Percentiles rank a stretch among this genome's conserved stretches.
Evolutionary conservation across 73 alveolate genomes (phyloP).

Genomic region (Tetrahymena malaccensis): DNA sequence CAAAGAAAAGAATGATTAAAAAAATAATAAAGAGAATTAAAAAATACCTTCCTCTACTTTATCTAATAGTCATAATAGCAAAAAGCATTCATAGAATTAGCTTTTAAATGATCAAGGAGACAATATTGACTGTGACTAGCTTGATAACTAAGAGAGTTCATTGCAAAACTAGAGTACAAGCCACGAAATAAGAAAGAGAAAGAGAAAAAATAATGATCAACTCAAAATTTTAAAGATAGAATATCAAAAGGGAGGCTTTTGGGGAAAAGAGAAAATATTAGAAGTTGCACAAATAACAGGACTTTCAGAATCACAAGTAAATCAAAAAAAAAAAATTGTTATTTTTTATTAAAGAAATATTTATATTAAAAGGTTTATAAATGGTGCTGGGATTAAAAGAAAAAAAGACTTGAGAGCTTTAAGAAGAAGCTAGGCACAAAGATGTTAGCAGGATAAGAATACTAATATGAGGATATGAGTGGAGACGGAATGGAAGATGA

Average conservation of each 20-base stretch:
- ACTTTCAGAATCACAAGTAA: neutral
- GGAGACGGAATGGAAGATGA: neutral
- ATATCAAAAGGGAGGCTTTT: neutral
- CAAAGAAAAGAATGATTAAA: neutral
- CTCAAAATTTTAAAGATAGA: neutral
- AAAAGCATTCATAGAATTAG: neutral
- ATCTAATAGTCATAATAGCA: neutral
- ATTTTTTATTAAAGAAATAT: neutral
- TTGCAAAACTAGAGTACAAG: neutral
- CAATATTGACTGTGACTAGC: neutral
- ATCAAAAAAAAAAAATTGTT: neutral
- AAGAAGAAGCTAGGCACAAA: neutral
- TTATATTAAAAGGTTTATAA: neutral
- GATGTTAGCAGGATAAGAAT: neutral
- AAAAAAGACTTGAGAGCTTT: neutral
- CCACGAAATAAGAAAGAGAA: neutral
- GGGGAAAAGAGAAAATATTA: neutral
- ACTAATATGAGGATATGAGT: neutral
- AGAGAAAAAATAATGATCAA: neutral
- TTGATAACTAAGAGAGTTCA: neutral
- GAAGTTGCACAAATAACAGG: neutral
- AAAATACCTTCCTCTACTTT: neutral
- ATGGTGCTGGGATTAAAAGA: neutral
- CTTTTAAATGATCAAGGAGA: neutral
- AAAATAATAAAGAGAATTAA: neutral